Evolutionary conservation across 495 filamentous ascomycete species (phyloP).

Genomic region (Aspergillus steynii): DNA sequence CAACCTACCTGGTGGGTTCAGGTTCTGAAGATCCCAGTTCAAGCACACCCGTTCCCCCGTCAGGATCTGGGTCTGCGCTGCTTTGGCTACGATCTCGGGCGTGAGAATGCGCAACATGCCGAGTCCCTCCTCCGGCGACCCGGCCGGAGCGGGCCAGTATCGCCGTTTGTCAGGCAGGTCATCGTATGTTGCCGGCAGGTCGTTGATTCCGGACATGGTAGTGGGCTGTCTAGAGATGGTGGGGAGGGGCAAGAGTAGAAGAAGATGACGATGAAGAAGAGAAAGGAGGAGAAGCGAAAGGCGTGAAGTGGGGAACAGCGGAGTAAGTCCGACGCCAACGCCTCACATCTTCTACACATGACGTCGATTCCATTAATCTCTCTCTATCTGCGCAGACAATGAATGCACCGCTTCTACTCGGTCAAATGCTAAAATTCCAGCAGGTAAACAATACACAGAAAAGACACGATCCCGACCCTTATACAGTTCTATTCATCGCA

Average conservation of each 20-base stretch:
- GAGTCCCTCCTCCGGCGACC: constrained; percentile 51
- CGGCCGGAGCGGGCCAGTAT: constrained; percentile 48
- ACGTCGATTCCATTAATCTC: background rate
- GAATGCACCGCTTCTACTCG: background rate
- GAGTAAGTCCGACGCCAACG: constrained; percentile 20
- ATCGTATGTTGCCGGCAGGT: constrained; percentile 43
- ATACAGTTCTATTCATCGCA: constrained; percentile 15
- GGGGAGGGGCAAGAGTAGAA: background rate
- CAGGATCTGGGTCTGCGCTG: constrained; percentile 48
- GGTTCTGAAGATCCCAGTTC: constrained; percentile 53
- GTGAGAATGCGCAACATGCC: constrained; percentile 54
- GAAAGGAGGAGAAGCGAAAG: background rate
- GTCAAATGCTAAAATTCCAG: background rate
- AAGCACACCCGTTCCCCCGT: constrained; percentile 51
- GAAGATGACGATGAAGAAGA: background rate
- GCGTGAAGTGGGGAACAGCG: constrained; percentile 10
- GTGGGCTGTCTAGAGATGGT: background rate
- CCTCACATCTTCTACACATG: background rate
- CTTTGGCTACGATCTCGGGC: constrained; percentile 46
- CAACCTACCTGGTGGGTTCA: constrained; percentile 42
- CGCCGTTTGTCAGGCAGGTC: constrained; percentile 51
- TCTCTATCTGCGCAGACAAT: background rate
- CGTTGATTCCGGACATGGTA: constrained; percentile 26
- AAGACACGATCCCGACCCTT: constrained; percentile 17
- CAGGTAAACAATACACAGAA: constrained; percentile 18